Conservation (phyloP, 495 filamentous ascomycete species). For the Penicillium cosmopolitanum region DNA sequence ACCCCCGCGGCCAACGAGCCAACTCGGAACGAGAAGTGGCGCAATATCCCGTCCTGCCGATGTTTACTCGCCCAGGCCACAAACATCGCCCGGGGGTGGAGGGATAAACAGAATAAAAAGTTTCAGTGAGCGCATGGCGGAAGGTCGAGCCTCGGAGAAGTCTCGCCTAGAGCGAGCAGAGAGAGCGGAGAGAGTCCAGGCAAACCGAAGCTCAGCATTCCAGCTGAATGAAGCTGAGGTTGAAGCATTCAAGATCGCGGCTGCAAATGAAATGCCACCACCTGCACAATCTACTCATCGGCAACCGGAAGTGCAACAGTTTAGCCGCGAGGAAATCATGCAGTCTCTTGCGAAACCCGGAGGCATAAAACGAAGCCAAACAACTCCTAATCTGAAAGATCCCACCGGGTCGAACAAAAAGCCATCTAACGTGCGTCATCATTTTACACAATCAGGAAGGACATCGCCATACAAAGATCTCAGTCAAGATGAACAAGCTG, state of each 20-base stretch:
- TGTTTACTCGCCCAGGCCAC: constrained; percentile 26
- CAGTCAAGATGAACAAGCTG: constrained; percentile 8
- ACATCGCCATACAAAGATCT: neutral
- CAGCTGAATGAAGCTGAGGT: constrained; percentile 66
- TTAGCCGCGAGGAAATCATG: constrained; percentile 68
- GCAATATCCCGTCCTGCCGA: constrained; percentile 29
- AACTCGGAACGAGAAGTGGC: constrained; percentile 35
- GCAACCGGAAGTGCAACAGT: constrained; percentile 52
- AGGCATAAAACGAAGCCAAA: constrained; percentile 54
- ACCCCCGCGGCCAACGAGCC: constrained; percentile 55
- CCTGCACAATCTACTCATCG: constrained; percentile 45
- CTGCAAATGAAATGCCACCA: constrained; percentile 46
- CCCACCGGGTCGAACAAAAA: neutral
- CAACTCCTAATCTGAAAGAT: constrained; percentile 49
- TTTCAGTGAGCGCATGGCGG: constrained; percentile 86
- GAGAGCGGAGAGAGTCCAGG: constrained; percentile 57
- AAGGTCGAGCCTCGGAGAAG: constrained; percentile 57
- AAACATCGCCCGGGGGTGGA: constrained; percentile 32
- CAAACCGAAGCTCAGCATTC: constrained; percentile 73
- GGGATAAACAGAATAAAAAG: constrained; percentile 58
- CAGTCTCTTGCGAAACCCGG: constrained; percentile 39
- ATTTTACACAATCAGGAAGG: neutral
- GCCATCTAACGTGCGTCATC: neutral
- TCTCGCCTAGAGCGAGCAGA: constrained; percentile 54
- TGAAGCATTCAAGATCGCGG: constrained; percentile 64